Base-by-base conservation (phyloP, 176 grass and related monocot genomes). In the Triticum urartu region DNA sequence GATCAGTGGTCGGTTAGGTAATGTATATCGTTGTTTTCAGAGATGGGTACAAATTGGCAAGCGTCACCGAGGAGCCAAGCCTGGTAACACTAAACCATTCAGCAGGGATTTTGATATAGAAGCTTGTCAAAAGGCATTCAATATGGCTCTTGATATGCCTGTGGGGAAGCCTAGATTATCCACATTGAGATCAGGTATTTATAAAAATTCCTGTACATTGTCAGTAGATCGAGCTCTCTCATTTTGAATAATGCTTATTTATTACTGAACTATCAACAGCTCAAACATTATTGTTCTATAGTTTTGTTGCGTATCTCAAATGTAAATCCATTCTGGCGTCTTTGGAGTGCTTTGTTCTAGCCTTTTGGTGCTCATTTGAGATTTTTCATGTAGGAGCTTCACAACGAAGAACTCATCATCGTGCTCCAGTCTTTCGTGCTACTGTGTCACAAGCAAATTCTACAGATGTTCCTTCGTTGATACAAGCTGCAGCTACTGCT, bases 401-500 rank as follows among this genome's bases (percentile, higher is more conserved):
- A 64, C 72, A 71, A 73, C 78, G 81, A 80, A 81, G 34, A 35
- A 47, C 66, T 81, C 88, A 85, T 32, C 79, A 72, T 65, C 25
- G 21, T 7, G 45, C 83, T 81, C 33, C 84, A 78, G 72, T 45
- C 5, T 63, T 64, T 2, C n/a, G n/a, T 86, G 39, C 72, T 71
- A 66, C 83, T 43, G 33, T 36, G 40, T 36, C 60, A 48, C 69
- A 75, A 75, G 42, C 80, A 86, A 92, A 75, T 82, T 66, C 92
- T 75, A 47, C 50, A 9, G 76, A 80, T n/a, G 26, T 7, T 75
- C 48, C 68, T 75, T 85, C 81, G 79, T 91, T 86, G 34, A 92
- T 99, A 81, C 86, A 99, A 91, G 94, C 90, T 56, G 89, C 89
- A 58, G 97, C 97, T 11, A 85, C 96, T 85, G 94, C 97, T 82